Evolutionary conservation across 257 asterid genomes (phyloP), one percentile per base, ranked within the genome.

Genomic region (Salvia miltiorrhiza): DNA sequence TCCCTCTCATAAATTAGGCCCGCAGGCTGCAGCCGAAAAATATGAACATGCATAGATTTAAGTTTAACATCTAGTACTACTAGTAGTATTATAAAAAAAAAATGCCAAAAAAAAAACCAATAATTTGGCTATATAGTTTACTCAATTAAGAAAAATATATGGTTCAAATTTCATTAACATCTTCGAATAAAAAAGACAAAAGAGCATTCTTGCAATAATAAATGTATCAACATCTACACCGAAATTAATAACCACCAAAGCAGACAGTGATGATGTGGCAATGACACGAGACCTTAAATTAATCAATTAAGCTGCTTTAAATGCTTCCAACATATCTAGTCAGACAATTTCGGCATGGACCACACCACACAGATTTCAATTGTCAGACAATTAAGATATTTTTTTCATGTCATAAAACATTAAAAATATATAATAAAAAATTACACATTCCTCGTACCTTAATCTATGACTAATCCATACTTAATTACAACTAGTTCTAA

Each of bases 391-490:
- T 2, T 35, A 32, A 69, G 53, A 41, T 63, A 40, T n/a, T 17
- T 30, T 9, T 65, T 47, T n/a, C n/a, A n/a, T n/a, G n/a, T n/a
- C n/a, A n/a, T n/a, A n/a, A n/a, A n/a, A n/a, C n/a, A n/a, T n/a
- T n/a, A n/a, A 49, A 4, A 53, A 1, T 26, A 26, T 26, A 41
- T 41, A 4, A 7, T n/a, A 20, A 48, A 45, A 47, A 2, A 40
- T 32, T 69, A 14, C 32, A 64, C 67, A 59, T 69, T 78, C 82
- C 82, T 78, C 73, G 79, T 73, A 73, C 82, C 47, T 77, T 39
- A 37, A 63, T 16, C 67, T 11, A 39, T 8, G 9, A 40, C 41
- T 69, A 73, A 73, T 69, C 71, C 73, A 69, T 35, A n/a, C 62
- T 68, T 69, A 63, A 67, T 48, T 39, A 52, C 53, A 12, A 65